A percentile compares a stretch with the other conserved stretches of the same genome.
phyloP scores from a whole-genome alignment of 805 yeast species.

The Yueomyces sp. region DNA sequence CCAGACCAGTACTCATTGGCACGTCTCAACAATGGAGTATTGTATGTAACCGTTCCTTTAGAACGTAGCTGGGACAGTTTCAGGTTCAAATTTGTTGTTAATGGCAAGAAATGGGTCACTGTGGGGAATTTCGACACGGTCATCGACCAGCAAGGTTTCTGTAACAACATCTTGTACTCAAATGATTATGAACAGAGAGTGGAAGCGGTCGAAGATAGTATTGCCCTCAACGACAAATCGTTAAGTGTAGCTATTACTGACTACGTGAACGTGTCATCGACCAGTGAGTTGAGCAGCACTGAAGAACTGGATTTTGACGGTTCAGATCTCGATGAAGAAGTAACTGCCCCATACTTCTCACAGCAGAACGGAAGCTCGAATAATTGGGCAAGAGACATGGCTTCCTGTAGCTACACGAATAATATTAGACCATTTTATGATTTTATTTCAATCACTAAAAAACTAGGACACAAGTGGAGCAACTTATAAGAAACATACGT shows the following conservation, averaged over 20 bases:
- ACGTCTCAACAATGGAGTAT: conserved; percentile 6
- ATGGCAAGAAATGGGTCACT: conserved; percentile 16
- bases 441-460: not conserved
- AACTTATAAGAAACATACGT: not conserved
- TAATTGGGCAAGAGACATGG: too few relatives aligned
- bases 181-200: not conserved
- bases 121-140: conserved; percentile 13
- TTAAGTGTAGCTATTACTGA: conserved; percentile 2
- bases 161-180: conserved; percentile 11
- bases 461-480: not conserved
- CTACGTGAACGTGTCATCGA: conserved; percentile 18
- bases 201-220: not conserved
- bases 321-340: not conserved
- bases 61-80: conserved; percentile 4
- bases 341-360: too few relatives aligned
- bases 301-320: conserved; percentile 12
- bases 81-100: conserved; percentile 14
- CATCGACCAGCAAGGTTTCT: conserved; percentile 11
- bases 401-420: too few relatives aligned
- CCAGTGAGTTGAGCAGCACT: conserved; percentile 18
- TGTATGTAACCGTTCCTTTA: conserved; percentile 9
- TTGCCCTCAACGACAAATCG: not conserved
- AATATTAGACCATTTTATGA: not conserved
- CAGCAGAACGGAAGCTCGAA: too few relatives aligned
- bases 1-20: conserved; percentile 6